A percentile compares a stretch with the other conserved stretches of the same genome.
Conservation (phyloP, 768 basidiomycete genomes). For the Pisolithus sp. region DNA sequence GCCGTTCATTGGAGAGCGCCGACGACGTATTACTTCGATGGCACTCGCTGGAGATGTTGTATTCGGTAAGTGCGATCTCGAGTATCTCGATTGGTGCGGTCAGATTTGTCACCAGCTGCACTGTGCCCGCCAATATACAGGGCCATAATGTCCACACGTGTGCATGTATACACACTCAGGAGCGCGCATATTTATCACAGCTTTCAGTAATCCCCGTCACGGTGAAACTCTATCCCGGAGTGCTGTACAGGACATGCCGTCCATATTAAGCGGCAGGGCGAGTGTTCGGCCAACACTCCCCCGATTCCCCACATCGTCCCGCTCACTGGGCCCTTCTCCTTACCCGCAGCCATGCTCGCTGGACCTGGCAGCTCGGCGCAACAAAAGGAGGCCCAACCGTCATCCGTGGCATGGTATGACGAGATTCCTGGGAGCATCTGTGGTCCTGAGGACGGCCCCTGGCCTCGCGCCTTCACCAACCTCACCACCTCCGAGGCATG, state of each 20-base stretch:
- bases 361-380: constrained; percentile 12
- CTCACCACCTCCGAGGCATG: constrained; percentile 48
- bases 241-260: constrained; percentile 20
- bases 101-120: not conserved
- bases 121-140: constrained; percentile 7
- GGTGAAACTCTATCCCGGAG: constrained; percentile 15
- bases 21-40: no score
- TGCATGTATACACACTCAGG: constrained; percentile 5
- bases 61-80: not conserved
- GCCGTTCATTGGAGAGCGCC: no score
- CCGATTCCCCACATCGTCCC: not conserved
- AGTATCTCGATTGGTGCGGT: constrained; percentile 3
- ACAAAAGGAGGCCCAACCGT: constrained; percentile 10
- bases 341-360: constrained; percentile 10
- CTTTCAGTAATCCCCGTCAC: not conserved
- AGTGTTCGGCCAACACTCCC: not conserved
- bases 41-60: not conserved
- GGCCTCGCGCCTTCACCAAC: constrained; percentile 54
- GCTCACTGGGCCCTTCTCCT: not conserved
- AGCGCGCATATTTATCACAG: constrained; percentile 9
- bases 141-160: constrained; percentile 21
- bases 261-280: constrained; percentile 22
- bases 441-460: constrained; percentile 57
- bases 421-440: constrained; percentile 60
- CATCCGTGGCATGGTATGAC: constrained; percentile 45